phyloP scores from a whole-genome alignment of 129 eudicot genomes.

The Lactuca sativa region DNA sequence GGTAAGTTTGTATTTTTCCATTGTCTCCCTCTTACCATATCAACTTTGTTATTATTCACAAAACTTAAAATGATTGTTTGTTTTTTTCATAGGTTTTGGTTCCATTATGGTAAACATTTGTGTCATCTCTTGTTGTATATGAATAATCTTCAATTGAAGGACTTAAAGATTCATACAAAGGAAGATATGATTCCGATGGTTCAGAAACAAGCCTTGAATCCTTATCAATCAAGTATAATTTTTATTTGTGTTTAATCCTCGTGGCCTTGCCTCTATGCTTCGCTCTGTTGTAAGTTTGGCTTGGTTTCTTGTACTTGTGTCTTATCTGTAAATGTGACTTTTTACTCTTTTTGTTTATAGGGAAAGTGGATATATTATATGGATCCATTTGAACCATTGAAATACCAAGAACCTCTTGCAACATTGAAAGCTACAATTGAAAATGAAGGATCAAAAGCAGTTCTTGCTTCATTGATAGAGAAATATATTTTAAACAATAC shows the following conservation, averaged over 20 bases:
- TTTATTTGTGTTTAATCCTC: not conserved
- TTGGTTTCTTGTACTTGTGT: too few species aligned
- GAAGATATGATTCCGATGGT: constrained; percentile 99
- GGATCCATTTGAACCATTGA: too few species aligned
- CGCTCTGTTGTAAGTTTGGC: too few species aligned
- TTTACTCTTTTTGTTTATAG: too few species aligned
- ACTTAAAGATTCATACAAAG: constrained; percentile 81
- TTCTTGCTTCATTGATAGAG: too few species aligned
- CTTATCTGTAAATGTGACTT: too few species aligned
- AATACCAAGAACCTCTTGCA: too few species aligned
- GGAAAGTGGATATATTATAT: too few species aligned
- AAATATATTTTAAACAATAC: too few species aligned
- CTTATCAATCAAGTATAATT: constrained; percentile 72
- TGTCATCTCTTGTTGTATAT: constrained; percentile 74
- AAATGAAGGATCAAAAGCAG: too few species aligned
- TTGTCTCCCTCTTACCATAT: not conserved
- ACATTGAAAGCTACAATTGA: too few species aligned
- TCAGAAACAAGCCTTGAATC: constrained; percentile 93
- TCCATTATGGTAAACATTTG: constrained; percentile 94
- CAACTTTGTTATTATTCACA: constrained; percentile 4
- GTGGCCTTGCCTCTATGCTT: too few species aligned
- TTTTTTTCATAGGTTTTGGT: constrained; percentile 65
- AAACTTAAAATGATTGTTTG: constrained; percentile 9
- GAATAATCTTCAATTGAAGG: constrained; percentile 81
- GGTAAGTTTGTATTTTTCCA: constrained; percentile 36